Evolutionary conservation across 352 stramenopile genomes (phyloP).

Genomic region (Blastocystis hominis): DNA sequence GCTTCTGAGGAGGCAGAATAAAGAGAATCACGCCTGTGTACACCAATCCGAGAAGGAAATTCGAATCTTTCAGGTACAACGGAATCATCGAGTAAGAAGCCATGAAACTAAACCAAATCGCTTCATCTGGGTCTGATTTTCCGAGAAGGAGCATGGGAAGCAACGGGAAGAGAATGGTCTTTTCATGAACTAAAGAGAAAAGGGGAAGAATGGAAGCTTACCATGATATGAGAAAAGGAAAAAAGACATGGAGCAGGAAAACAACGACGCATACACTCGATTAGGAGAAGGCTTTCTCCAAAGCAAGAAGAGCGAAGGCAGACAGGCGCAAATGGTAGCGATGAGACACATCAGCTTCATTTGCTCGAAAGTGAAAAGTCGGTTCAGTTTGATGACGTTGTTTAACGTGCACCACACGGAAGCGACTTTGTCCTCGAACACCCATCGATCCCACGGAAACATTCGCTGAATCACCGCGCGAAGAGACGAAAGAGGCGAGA

Average conservation of each 20-base stretch:
- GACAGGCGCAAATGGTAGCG: neutral
- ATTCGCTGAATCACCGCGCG: slow-evolving; percentile 76
- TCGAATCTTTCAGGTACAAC: slow-evolving; percentile 61
- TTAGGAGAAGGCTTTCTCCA: slow-evolving; percentile 67
- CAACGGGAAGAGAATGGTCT: slow-evolving; percentile 83
- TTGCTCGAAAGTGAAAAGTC: slow-evolving; percentile 63
- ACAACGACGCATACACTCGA: slow-evolving; percentile 72
- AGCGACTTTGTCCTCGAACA: slow-evolving; percentile 95
- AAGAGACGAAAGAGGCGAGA: slow-evolving; percentile 65
- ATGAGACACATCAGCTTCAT: slow-evolving; percentile 70
- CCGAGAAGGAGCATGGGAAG: slow-evolving; percentile 77
- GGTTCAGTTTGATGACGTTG: slow-evolving; percentile 70
- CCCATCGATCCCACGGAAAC: slow-evolving; percentile 83
- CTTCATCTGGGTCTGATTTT: slow-evolving; percentile 57
- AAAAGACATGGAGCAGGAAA: slow-evolving; percentile 78
- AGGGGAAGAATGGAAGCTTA: neutral
- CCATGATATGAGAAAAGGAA: slow-evolving; percentile 90
- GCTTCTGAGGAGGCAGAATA: too few relatives aligned
- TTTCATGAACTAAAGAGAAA: slow-evolving; percentile 77
- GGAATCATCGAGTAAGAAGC: slow-evolving; percentile 66
- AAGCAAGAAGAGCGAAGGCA: neutral
- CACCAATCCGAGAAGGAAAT: neutral
- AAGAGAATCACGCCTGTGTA: neutral
- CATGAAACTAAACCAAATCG: slow-evolving; percentile 59
- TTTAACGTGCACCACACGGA: slow-evolving; percentile 84